Conservation (phyloP, 306 rosid genomes). For the Astragalus glycyphyllos region DNA sequence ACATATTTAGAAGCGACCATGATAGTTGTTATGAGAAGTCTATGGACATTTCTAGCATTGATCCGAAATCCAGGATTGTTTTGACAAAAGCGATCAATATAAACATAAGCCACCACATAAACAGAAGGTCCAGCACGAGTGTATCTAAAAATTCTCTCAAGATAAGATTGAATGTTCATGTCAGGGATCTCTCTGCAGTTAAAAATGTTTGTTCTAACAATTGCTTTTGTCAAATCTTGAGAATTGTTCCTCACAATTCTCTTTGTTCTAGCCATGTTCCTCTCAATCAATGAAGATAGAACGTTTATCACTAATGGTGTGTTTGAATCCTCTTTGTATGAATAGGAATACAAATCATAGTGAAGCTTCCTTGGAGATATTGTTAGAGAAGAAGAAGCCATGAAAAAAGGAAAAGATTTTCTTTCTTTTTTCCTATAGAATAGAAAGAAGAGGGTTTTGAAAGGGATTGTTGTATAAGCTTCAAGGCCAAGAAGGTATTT, state of each 20-base stretch:
- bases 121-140: slow-evolving; percentile 87
- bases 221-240: slow-evolving; percentile 50
- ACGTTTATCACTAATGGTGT: slow-evolving; percentile 79
- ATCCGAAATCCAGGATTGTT: slow-evolving; percentile 68
- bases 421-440: neutral
- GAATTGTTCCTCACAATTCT: slow-evolving; percentile 69
- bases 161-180: slow-evolving; percentile 69
- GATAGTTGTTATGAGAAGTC: slow-evolving; percentile 85
- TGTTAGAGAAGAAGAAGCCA: slow-evolving; percentile 51
- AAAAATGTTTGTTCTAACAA: slow-evolving; percentile 51
- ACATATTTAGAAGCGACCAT: slow-evolving; percentile 96
- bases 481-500: neutral
- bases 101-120: slow-evolving; percentile 90
- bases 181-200: slow-evolving; percentile 82
- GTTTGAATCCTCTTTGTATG: slow-evolving; percentile 70
- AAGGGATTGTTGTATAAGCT: slow-evolving; percentile 39
- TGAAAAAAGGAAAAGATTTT: neutral
- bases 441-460: slow-evolving; percentile 28
- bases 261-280: slow-evolving; percentile 77
- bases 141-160: slow-evolving; percentile 89
- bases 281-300: slow-evolving; percentile 81
- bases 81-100: slow-evolving; percentile 88
- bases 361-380: slow-evolving; percentile 83
- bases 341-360: slow-evolving; percentile 75
- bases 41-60: slow-evolving; percentile 73